phyloP scores from a whole-genome alignment of 2,329 filamentous ascomycete genomes.

The Metarhizium humberi region DNA sequence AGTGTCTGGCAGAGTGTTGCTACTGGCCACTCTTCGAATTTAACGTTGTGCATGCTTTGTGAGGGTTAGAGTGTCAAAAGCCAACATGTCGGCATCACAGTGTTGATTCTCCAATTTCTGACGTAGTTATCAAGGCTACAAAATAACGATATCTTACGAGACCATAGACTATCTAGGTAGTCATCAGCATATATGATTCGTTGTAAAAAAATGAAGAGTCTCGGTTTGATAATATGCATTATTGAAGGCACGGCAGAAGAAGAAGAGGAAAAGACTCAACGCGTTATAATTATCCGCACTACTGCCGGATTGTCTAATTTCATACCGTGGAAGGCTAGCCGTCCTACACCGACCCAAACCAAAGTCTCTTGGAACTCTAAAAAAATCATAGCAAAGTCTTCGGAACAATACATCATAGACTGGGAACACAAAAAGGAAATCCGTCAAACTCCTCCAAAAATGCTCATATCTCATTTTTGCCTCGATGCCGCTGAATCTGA shows the following conservation, averaged over 20 bases:
- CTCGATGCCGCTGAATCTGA: constrained; percentile 5
- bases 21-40: neutral
- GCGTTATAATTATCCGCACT: neutral
- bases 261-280: neutral
- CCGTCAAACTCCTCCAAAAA: constrained; percentile 15
- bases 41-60: neutral
- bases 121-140: neutral
- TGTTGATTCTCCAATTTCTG: neutral
- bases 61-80: too few relatives aligned
- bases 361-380: constrained; percentile 2
- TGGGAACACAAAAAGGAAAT: constrained; percentile 1
- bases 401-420: neutral
- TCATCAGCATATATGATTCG: neutral
- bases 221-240: neutral
- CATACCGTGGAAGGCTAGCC: constrained; percentile 1
- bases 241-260: neutral
- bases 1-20: neutral
- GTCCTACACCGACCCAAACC: constrained; percentile 4
- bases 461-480: constrained; percentile 10
- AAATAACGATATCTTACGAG: neutral
- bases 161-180: neutral
- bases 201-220: neutral
- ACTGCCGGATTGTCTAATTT: constrained; percentile 1
- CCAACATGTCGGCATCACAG: neutral
- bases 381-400: neutral